Conservation (phyloP, 495 filamentous ascomycete species). For the Diplogelasinospora grovesii region DNA sequence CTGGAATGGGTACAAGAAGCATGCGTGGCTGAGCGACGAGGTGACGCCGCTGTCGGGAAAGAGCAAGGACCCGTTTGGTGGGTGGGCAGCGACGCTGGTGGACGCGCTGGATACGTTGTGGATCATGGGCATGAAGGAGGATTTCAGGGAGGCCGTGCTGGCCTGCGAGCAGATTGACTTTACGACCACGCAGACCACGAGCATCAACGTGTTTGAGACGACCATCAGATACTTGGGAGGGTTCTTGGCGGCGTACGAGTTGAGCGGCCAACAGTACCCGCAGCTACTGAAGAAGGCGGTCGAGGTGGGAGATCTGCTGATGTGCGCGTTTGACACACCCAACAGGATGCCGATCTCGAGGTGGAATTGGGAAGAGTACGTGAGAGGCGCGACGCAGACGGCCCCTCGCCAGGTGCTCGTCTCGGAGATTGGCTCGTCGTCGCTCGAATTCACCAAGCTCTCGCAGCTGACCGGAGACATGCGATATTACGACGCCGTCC, state of each 20-base stretch:
- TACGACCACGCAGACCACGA: conserved; percentile 36
- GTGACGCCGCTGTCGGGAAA: conserved; percentile 39
- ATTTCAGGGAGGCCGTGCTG: conserved; percentile 70
- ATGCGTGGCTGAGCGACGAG: conserved; percentile 77
- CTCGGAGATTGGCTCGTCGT: conserved; percentile 70
- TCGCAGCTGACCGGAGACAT: conserved; percentile 71
- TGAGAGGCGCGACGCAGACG: conserved; percentile 54
- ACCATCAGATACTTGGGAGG: conserved; percentile 71
- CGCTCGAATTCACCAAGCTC: conserved; percentile 76
- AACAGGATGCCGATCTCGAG: conserved; percentile 71
- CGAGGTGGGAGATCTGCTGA: conserved; percentile 68
- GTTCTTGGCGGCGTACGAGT: conserved; percentile 67
- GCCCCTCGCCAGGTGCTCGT: conserved; percentile 28
- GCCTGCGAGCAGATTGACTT: conserved; percentile 64
- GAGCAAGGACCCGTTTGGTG: conserved; percentile 33
- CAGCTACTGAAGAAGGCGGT: conserved; percentile 66
- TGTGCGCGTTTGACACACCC: conserved; percentile 75
- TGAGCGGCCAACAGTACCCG: conserved; percentile 50
- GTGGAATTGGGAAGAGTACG: conserved; percentile 73
- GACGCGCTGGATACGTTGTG: conserved; percentile 82
- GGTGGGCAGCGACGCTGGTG: conserved; percentile 81
- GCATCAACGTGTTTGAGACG: conserved; percentile 67
- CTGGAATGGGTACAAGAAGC: conserved; percentile 66
- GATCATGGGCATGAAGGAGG: conserved; percentile 80
- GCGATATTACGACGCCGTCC: conserved; percentile 80